A percentile compares a stretch with the other conserved stretches of the same genome.
Conservation (phyloP, 306 rosid species). For the Parietaria judaica region DNA sequence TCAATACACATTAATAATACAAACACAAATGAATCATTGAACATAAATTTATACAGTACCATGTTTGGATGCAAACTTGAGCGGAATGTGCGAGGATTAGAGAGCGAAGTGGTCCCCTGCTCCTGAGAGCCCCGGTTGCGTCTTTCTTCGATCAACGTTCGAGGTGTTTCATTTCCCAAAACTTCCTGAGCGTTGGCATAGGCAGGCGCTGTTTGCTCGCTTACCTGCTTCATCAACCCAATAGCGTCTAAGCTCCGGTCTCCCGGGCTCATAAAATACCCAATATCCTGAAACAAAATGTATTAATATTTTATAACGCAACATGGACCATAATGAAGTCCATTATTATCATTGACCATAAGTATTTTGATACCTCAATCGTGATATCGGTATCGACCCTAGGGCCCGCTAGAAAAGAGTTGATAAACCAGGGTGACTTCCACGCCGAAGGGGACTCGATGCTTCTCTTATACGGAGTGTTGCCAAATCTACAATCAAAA, state of each 20-base stretch:
- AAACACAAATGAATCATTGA: too few relatives aligned
- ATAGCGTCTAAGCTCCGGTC: slow-evolving; percentile 84
- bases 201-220: slow-evolving; percentile 81
- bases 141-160: slow-evolving; percentile 31
- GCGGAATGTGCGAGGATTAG: slow-evolving; percentile 22
- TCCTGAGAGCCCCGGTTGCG: slow-evolving; percentile 20
- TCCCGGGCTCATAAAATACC: slow-evolving; percentile 73
- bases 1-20: too few relatives aligned
- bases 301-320: not conserved
- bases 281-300: slow-evolving; percentile 58
- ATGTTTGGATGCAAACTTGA: slow-evolving; percentile 43
- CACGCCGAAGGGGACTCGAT: slow-evolving; percentile 93
- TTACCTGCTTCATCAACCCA: slow-evolving; percentile 75
- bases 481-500: slow-evolving; percentile 52
- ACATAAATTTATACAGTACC: not conserved
- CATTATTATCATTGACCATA: not conserved
- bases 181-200: slow-evolving; percentile 75
- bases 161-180: slow-evolving; percentile 67
- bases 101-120: slow-evolving; percentile 19
- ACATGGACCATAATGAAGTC: not conserved
- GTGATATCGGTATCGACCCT: slow-evolving; percentile 76
- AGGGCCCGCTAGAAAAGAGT: slow-evolving; percentile 64
- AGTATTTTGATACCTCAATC: slow-evolving; percentile 56
- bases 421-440: slow-evolving; percentile 90
- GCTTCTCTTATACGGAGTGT: slow-evolving; percentile 83